Percentiles rank a stretch among this genome's conserved stretches.
Conservation (phyloP, 805 yeast species). For the Zygoascus bituminiphila region DNA sequence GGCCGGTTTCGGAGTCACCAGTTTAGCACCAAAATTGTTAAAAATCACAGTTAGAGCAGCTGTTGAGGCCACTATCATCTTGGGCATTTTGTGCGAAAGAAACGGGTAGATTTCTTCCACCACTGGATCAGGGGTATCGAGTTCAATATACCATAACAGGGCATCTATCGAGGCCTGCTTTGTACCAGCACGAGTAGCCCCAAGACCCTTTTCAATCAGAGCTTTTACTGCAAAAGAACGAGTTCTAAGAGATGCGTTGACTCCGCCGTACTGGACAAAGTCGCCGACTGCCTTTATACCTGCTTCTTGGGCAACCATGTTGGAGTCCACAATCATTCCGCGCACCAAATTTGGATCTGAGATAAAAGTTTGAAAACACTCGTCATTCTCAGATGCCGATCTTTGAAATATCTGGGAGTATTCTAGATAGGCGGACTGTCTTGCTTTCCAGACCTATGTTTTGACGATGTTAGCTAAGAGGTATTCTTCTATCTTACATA, state of each 20-base stretch:
- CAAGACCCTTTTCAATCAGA: constrained; percentile 74
- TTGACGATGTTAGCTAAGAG: too few species aligned
- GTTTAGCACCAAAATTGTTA: constrained; percentile 53
- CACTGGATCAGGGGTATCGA: constrained; percentile 55
- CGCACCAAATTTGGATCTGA: constrained; percentile 48
- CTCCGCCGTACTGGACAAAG: constrained; percentile 50
- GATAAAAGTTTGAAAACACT: constrained; percentile 43
- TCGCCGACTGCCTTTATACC: constrained; percentile 53
- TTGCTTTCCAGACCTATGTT: constrained; percentile 71
- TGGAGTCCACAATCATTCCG: constrained; percentile 60
- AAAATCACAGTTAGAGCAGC: constrained; percentile 50
- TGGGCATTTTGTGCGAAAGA: constrained; percentile 60
- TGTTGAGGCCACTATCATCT: constrained; percentile 62
- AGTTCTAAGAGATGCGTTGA: constrained; percentile 32
- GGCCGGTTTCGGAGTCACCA: constrained; percentile 49
- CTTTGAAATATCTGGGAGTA: constrained; percentile 41
- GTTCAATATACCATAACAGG: constrained; percentile 53
- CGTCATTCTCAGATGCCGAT: constrained; percentile 49
- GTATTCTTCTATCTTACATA: too few species aligned
- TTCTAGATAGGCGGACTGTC: constrained; percentile 73
- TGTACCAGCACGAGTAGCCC: constrained; percentile 68
- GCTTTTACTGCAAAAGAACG: constrained; percentile 20
- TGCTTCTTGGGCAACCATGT: constrained; percentile 87
- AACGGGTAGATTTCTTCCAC: constrained; percentile 61
- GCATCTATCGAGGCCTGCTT: constrained; percentile 58